These are phyloP conservation scores for Halocafeteria seosinensis DNA, from an alignment of 108 stramenopile genomes.

Conservation along the genomic window DNA sequence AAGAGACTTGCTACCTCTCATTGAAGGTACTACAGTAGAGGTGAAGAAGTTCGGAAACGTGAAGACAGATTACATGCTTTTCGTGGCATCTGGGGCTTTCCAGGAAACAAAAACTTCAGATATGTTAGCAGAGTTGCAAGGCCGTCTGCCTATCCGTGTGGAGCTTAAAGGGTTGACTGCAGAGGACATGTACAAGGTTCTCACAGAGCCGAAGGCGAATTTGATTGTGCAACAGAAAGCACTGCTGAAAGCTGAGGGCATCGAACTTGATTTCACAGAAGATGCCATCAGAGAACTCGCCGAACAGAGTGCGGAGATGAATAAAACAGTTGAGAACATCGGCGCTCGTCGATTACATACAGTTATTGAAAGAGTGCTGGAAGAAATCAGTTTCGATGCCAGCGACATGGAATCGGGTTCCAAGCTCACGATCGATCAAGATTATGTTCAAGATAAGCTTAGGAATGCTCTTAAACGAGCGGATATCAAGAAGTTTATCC, in stretches of 20 bases:
- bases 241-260: slow-evolving; percentile 74
- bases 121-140: slow-evolving; percentile 89
- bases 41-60: slow-evolving; percentile 91
- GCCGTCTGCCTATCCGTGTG: slow-evolving; percentile 91
- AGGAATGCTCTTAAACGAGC: slow-evolving; percentile 50
- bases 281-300: slow-evolving; percentile 93
- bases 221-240: slow-evolving; percentile 81
- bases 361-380: slow-evolving; percentile 88
- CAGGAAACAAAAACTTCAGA: slow-evolving; percentile 85
- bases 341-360: slow-evolving; percentile 90
- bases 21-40: slow-evolving; percentile 82
- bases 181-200: slow-evolving; percentile 89
- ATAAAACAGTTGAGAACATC: slow-evolving; percentile 95
- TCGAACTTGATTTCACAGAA: slow-evolving; percentile 69
- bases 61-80: slow-evolving; percentile 91
- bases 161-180: slow-evolving; percentile 87
- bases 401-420: slow-evolving; percentile 61
- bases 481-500: slow-evolving; percentile 81
- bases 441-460: slow-evolving; percentile 58
- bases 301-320: slow-evolving; percentile 63
- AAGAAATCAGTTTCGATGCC: slow-evolving; percentile 81
- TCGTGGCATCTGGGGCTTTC: slow-evolving; percentile 79
- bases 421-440: slow-evolving; percentile 51
- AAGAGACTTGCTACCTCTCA: slow-evolving; percentile 82
- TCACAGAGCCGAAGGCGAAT: slow-evolving; percentile 91